These are phyloP conservation scores for Diospyros kaki DNA, from an alignment of 148 eudicot species.

Conservation along the genomic window DNA sequence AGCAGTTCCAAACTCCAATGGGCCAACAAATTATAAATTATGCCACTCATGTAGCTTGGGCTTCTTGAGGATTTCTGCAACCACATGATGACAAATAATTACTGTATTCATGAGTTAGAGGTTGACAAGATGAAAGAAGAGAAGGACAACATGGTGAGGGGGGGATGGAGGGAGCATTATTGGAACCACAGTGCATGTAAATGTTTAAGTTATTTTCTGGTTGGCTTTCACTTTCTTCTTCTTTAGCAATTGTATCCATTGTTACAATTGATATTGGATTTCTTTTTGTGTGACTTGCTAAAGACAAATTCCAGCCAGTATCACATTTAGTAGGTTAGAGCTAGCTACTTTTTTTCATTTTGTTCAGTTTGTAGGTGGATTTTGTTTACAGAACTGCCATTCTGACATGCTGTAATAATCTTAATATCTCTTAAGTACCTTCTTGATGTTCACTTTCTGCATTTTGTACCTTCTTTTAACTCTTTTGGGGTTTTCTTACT, in stretches of 20 bases:
- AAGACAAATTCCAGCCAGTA: not conserved
- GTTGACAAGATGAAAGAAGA: too few species aligned
- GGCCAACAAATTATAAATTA: not conserved
- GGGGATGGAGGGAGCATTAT: too few species aligned
- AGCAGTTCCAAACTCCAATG: not conserved
- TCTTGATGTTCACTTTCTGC: not conserved
- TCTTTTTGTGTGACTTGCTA: not conserved
- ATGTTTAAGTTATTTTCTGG: too few species aligned
- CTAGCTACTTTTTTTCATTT: not conserved
- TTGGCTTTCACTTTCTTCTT: too few species aligned
- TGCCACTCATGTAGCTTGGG: too few species aligned
- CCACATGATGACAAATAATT: too few species aligned
- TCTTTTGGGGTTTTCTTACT: not conserved
- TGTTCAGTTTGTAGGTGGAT: not conserved
- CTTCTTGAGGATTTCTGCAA: too few species aligned
- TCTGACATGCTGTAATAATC: not conserved
- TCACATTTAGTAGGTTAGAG: not conserved
- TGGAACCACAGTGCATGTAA: too few species aligned
- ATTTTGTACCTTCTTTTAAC: not conserved
- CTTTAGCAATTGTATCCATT: too few species aligned
- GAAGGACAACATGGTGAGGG: too few species aligned
- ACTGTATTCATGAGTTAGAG: too few species aligned
- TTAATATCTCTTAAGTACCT: conserved; percentile 7
- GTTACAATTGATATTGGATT: too few species aligned
- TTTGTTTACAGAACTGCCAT: not conserved